Conservation (phyloP, 2,329 filamentous ascomycete genomes). For the Colletotrichum australisinense region DNA sequence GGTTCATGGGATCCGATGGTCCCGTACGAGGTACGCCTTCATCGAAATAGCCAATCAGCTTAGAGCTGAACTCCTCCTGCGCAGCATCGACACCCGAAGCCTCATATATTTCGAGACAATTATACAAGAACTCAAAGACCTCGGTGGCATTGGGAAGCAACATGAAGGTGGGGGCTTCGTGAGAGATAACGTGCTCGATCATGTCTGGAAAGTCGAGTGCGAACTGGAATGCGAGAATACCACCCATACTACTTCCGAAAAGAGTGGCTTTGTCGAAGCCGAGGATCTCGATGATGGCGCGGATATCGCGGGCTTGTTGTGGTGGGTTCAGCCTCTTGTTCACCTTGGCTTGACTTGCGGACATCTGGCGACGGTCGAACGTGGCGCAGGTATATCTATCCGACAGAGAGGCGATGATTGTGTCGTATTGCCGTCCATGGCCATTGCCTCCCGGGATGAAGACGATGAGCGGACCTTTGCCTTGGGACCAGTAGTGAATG, state of each 20-base stretch:
- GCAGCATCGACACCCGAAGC: conserved; percentile 38
- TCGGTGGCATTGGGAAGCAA: conserved; percentile 42
- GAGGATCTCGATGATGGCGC: conserved; percentile 43
- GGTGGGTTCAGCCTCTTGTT: conserved; percentile 41
- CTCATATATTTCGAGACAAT: conserved; percentile 39
- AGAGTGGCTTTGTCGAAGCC: conserved; percentile 41
- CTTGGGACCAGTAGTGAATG: conserved; percentile 46
- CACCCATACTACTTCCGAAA: conserved; percentile 46
- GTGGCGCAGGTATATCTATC: conserved; percentile 43
- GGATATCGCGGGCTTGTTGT: conserved; percentile 46
- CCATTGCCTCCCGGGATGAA: conserved; percentile 49
- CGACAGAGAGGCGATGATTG: conserved; percentile 42
- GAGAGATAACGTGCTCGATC: conserved; percentile 44
- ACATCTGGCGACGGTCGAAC: conserved; percentile 49
- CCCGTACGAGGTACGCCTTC: conserved; percentile 38
- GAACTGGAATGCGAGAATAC: conserved; percentile 44
- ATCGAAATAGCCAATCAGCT: conserved; percentile 42
- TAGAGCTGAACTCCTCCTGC: conserved; percentile 33
- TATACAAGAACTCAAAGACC: conserved; percentile 39
- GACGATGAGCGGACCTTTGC: conserved; percentile 43
- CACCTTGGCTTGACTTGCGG: conserved; percentile 40
- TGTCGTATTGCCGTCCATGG: conserved; percentile 45
- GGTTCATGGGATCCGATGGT: conserved; percentile 39
- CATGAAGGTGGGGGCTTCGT: conserved; percentile 43
- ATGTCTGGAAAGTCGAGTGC: conserved; percentile 44